Percentiles rank a stretch among this genome's conserved stretches.
phyloP scores from a whole-genome alignment of 768 basidiomycete genomes.

The Suillus lakei region DNA sequence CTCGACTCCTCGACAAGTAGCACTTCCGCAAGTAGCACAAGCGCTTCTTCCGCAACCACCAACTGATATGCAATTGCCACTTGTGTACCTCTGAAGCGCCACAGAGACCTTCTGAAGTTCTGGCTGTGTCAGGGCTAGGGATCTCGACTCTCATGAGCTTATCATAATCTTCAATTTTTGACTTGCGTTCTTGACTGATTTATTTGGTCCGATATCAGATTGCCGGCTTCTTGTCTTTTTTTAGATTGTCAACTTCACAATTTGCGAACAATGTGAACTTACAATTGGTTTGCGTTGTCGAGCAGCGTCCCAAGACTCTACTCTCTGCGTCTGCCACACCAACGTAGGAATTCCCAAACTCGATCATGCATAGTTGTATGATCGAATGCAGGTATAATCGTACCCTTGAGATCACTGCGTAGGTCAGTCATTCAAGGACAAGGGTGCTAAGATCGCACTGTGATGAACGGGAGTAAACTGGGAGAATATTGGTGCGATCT shows the following conservation, averaged over 20 bases:
- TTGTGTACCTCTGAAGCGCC: conserved; percentile 2
- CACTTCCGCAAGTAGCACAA: neutral
- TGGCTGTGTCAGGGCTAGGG: conserved; percentile 58
- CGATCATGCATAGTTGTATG: conserved; percentile 74
- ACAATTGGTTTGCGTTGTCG: neutral
- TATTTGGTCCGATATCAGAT: neutral
- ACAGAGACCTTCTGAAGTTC: conserved; percentile 21
- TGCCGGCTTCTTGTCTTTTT: conserved; percentile 11
- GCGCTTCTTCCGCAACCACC: conserved; percentile 2
- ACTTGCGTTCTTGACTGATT: conserved; percentile 1
- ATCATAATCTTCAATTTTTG: neutral
- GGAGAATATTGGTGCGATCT: no score
- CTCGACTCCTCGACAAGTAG: neutral
- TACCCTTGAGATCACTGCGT: conserved; percentile 68
- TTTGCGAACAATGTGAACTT: conserved; percentile 42
- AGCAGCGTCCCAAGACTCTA: no score
- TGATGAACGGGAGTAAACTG: no score
- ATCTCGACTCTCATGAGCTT: conserved; percentile 50
- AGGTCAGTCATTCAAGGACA: conserved; percentile 76
- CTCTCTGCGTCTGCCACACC: conserved; percentile 16
- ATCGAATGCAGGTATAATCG: conserved; percentile 60
- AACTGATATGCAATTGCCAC: conserved; percentile 1
- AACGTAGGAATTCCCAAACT: conserved; percentile 79
- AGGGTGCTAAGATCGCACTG: conserved; percentile 71
- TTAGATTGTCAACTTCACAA: conserved; percentile 48